Conservation (phyloP, 345 rosid species). For the Cochlearia excelsa region DNA sequence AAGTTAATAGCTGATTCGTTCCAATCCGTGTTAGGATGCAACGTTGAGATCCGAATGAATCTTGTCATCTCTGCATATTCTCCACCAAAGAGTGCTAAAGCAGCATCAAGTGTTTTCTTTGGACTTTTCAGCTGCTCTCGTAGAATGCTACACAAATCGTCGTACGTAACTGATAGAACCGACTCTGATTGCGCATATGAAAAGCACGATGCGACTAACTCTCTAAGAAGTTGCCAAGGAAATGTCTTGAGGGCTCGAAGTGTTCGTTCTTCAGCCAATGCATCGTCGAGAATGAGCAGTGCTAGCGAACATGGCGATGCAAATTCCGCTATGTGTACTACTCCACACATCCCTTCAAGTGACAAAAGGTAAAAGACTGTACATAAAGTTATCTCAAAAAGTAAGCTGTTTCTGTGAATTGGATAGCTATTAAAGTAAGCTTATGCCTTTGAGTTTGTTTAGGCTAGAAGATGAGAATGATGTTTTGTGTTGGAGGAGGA, state of each 20-base stretch:
- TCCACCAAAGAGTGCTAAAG: conserved; percentile 45
- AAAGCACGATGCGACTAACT: conserved; percentile 44
- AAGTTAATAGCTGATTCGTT: conserved; percentile 80
- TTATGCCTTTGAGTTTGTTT: conserved; percentile 30
- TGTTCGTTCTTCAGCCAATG: conserved; percentile 32
- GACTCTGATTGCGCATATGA: conserved; percentile 51
- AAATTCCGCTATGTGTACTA: conserved; percentile 24
- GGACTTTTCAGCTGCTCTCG: conserved; percentile 75
- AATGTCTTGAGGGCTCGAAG: conserved; percentile 58
- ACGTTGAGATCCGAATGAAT: conserved; percentile 81
- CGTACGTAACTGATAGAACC: conserved; percentile 39
- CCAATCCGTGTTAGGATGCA: conserved; percentile 71
- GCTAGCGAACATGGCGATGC: conserved; percentile 34
- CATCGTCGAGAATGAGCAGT: conserved; percentile 30
- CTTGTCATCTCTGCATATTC: conserved; percentile 47
- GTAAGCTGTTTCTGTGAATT: not conserved
- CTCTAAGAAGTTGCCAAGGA: conserved; percentile 74
- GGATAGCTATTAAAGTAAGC: conserved; percentile 13
- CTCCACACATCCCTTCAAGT: conserved; percentile 30
- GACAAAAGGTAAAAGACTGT: conserved; percentile 11
- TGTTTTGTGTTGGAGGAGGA: conserved; percentile 71
- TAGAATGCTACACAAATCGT: conserved; percentile 50
- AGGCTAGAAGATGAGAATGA: conserved; percentile 48
- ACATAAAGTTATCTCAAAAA: not conserved
- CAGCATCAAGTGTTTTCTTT: conserved; percentile 54